Base-by-base conservation (phyloP, 345 rosid species). In the Brassica rapa region DNA sequence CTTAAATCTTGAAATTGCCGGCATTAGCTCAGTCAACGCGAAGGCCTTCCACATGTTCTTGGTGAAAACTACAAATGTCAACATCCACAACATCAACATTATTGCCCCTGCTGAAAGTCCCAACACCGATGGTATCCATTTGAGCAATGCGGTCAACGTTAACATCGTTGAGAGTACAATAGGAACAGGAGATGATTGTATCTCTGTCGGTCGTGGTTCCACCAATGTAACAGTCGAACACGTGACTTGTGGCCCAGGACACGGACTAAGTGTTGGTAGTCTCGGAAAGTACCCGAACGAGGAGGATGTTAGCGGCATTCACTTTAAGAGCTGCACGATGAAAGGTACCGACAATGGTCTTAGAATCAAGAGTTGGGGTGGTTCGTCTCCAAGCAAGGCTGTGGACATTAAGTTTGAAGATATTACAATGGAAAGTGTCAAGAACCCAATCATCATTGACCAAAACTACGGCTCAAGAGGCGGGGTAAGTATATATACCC, bases 51-150 rank as follows among this genome's bases (percentile, higher is more conserved):
- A 91, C 73, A 73, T 85, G 64, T 82, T 82, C 71, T 9, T 89
- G 1, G 73, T 82, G 6, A 51, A 71, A 24, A 70, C 80, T 21
- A 12, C 16, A 1, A 70, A 77, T 53, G 43, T 87, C 35, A 81
- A 66, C 0, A 16, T 76, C 46, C 29, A 46, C 30, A 69, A 77
- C 70, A 69, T 89, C 35, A 86, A 70, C 25, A 62, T 89, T 14
- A 63, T 77, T 2, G 97, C 94, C 3, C 94, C 93, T 0, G 88
- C 11, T 0, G 74, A 83, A 0, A 89, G 94, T 89, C 83, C 83
- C 32, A 80, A 80, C 80, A 80, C 83, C 4, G 83, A 80, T 35
- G 83, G 83, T 56, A 75, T 80, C 57, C 83, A 80, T 70, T 51
- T 80, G 2, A 80, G 83, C 77, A 75, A 80, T 64, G 80, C 83